Conservation (phyloP, 768 basidiomycete genomes). For the Tremella mesenterica region DNA sequence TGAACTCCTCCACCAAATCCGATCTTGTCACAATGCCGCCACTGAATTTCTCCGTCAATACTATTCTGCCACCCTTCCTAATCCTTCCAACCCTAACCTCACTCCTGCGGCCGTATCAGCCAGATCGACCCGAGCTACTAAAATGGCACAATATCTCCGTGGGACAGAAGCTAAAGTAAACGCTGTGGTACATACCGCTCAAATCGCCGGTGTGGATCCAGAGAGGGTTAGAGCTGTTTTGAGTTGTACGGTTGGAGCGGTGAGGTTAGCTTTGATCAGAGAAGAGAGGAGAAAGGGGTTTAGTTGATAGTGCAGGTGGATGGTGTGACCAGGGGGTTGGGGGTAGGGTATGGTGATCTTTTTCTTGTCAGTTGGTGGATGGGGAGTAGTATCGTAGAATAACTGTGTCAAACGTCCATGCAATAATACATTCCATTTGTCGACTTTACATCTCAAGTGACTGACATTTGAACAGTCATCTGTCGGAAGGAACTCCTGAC, state of each 20-base stretch:
- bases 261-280: constrained; percentile 24
- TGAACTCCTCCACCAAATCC: constrained; percentile 69
- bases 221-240: constrained; percentile 32
- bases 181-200: constrained; percentile 54
- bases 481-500: too few species aligned
- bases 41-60: constrained; percentile 96
- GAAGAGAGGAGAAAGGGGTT: constrained; percentile 14
- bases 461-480: too few species aligned
- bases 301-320: too few species aligned
- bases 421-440: too few species aligned
- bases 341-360: too few species aligned
- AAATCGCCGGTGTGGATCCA: constrained; percentile 21
- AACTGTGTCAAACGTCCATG: too few species aligned
- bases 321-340: too few species aligned
- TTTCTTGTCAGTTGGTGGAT: too few species aligned
- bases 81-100: constrained; percentile 46
- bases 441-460: too few species aligned
- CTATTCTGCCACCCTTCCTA: constrained; percentile 77
- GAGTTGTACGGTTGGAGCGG: constrained; percentile 34
- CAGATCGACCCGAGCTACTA: constrained; percentile 65
- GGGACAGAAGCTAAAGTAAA: constrained; percentile 75
- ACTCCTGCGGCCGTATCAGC: constrained; percentile 51
- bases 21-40: constrained; percentile 80
- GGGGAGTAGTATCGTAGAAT: too few species aligned
- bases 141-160: constrained; percentile 75